Percentiles rank a stretch among this genome's conserved stretches.
Conservation (phyloP, 352 stramenopile genomes). For the Phytophthora pseudosyringae region DNA sequence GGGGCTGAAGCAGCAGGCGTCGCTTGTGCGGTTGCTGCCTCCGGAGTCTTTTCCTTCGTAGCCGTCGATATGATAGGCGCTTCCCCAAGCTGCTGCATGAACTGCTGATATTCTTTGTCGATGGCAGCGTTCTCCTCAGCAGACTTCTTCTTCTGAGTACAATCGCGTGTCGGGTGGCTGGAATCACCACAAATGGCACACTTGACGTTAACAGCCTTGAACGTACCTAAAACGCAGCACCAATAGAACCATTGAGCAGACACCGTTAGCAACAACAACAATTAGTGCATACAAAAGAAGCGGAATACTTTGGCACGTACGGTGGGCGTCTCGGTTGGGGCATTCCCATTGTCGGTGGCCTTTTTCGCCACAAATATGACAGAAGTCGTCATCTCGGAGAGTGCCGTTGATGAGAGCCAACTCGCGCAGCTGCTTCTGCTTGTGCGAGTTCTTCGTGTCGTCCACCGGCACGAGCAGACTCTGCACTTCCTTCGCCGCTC, state of each 20-base stretch:
- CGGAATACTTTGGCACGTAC: slow-evolving; percentile 45
- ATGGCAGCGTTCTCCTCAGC: slow-evolving; percentile 77
- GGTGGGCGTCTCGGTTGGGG: slow-evolving; percentile 84
- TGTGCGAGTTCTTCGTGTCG: slow-evolving; percentile 95
- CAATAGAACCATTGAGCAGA: background rate
- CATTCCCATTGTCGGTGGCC: slow-evolving; percentile 98
- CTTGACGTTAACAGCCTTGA: slow-evolving; percentile 91
- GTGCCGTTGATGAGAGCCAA: slow-evolving; percentile 99
- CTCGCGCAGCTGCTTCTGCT: slow-evolving; percentile 98
- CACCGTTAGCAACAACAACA: slow-evolving; percentile 25
- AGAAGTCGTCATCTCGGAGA: slow-evolving; percentile 97
- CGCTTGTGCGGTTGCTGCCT: slow-evolving; percentile 3
- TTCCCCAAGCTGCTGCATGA: slow-evolving; percentile 89
- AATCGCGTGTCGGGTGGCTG: slow-evolving; percentile 98
- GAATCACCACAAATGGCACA: slow-evolving; percentile 99
- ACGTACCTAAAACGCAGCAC: slow-evolving; percentile 46
- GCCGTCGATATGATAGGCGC: slow-evolving; percentile 71
- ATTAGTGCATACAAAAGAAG: background rate
- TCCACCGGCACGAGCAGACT: slow-evolving; percentile 92
- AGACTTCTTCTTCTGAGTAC: slow-evolving; percentile 89
- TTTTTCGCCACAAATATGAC: slow-evolving; percentile 98
- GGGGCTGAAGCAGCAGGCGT: slow-evolving; percentile 48
- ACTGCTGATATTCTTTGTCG: slow-evolving; percentile 86
- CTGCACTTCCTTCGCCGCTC: slow-evolving; percentile 89
- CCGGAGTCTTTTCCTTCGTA: slow-evolving; percentile 37